A percentile compares a stretch with the other conserved stretches of the same genome.
phyloP scores from a whole-genome alignment of 331 rosid species.

The Rosa hybrid region DNA sequence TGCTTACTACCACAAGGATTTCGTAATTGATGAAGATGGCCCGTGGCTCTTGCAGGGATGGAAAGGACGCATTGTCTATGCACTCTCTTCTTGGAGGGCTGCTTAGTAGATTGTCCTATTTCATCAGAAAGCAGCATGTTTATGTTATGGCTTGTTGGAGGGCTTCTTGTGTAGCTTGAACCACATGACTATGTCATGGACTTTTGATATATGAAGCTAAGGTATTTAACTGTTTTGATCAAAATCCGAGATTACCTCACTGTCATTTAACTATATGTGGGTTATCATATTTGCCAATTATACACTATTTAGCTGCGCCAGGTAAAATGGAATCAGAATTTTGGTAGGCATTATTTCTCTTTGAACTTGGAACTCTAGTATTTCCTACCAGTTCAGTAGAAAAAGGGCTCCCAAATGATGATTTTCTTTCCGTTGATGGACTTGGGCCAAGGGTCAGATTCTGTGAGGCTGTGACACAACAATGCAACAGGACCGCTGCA shows the following conservation, averaged over 20 bases:
- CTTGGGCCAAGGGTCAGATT: not conserved
- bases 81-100: constrained; percentile 33
- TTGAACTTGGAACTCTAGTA: not conserved
- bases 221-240: constrained; percentile 13
- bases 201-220: constrained; percentile 2
- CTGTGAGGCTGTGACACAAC: not conserved
- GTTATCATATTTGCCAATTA: not conserved
- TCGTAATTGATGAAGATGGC: constrained; percentile 33
- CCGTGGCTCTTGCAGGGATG: constrained; percentile 39
- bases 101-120: constrained; percentile 2
- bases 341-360: not conserved
- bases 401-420: not conserved
- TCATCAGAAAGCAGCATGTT: not conserved
- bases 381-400: not conserved
- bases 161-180: not conserved
- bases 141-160: not conserved
- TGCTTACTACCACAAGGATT: constrained; percentile 29
- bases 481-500: not conserved
- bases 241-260: not conserved
- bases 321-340: constrained; percentile 7
- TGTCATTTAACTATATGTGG: not conserved
- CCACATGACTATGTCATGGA: not conserved
- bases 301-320: not conserved
- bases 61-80: constrained; percentile 38
- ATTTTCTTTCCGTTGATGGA: not conserved